Conservation (phyloP, 2,329 filamentous ascomycete genomes). For the Calonectria hongkongensis region DNA sequence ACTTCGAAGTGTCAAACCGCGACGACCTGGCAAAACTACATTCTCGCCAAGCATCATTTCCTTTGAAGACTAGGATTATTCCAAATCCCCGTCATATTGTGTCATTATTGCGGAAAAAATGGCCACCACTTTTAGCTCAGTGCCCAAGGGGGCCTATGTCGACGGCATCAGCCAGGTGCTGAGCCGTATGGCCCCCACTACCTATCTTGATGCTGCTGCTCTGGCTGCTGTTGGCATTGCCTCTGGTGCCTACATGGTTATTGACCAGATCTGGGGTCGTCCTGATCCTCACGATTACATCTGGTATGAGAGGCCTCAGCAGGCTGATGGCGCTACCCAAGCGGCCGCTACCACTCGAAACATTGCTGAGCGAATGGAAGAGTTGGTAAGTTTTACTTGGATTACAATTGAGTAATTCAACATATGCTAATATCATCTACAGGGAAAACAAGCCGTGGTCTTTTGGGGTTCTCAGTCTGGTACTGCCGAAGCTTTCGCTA, state of each 20-base stretch:
- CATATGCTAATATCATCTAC: neutral
- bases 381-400: constrained; percentile 26
- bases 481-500: constrained; percentile 37
- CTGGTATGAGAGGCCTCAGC: constrained; percentile 36
- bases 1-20: neutral
- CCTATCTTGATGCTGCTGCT: constrained; percentile 30
- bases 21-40: neutral
- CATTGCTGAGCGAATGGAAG: constrained; percentile 37
- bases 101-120: constrained; percentile 2
- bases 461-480: constrained; percentile 42
- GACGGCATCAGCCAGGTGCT: constrained; percentile 35
- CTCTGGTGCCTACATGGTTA: constrained; percentile 35
- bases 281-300: constrained; percentile 41
- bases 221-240: constrained; percentile 28
- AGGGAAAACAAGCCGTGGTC: constrained; percentile 39
- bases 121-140: constrained; percentile 23
- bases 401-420: neutral
- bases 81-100: neutral
- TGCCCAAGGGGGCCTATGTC: constrained; percentile 23
- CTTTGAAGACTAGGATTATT: neutral
- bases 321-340: constrained; percentile 30
- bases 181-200: constrained; percentile 34
- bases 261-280: constrained; percentile 34
- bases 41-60: neutral
- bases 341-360: constrained; percentile 32